Conservation (phyloP, 495 filamentous ascomycete genomes). For the Neurospora sp. region DNA sequence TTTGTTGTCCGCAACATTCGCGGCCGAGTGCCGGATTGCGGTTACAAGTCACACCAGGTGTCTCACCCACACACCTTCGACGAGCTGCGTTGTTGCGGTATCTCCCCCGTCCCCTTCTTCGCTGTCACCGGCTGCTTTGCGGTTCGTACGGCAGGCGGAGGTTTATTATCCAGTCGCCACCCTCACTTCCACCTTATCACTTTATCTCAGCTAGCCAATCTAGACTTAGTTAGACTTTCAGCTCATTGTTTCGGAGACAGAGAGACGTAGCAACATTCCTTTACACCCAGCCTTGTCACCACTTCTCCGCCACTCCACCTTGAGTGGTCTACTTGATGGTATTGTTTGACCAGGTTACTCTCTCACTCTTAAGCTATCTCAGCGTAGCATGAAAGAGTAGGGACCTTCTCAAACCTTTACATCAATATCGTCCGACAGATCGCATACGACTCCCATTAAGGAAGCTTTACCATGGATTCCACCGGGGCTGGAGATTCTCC, state of each 20-base stretch:
- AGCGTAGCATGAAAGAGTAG: not conserved
- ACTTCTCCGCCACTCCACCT: not conserved
- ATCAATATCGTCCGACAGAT: not conserved
- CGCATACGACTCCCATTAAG: not conserved
- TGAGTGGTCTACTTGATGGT: not conserved
- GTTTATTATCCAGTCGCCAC: slow-evolving; percentile 1
- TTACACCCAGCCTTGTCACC: not conserved
- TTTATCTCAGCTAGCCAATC: not conserved
- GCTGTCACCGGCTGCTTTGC: not conserved
- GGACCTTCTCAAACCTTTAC: not conserved
- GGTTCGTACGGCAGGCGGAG: not conserved
- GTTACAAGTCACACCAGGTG: not conserved
- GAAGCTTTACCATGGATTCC: slow-evolving; percentile 5
- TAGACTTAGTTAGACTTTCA: not conserved
- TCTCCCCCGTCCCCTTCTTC: not conserved
- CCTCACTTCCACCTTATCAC: not conserved
- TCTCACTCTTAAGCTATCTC: not conserved
- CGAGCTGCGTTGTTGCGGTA: not conserved
- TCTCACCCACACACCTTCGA: not conserved
- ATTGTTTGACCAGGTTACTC: not conserved
- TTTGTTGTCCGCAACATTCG: not conserved
- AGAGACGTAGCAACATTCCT: not conserved
- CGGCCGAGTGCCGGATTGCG: not conserved
- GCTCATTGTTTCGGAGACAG: not conserved
- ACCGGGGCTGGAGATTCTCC: not conserved